phyloP scores from a whole-genome alignment of 2,329 filamentous ascomycete genomes.

The Paraphoma chrysanthemicola region DNA sequence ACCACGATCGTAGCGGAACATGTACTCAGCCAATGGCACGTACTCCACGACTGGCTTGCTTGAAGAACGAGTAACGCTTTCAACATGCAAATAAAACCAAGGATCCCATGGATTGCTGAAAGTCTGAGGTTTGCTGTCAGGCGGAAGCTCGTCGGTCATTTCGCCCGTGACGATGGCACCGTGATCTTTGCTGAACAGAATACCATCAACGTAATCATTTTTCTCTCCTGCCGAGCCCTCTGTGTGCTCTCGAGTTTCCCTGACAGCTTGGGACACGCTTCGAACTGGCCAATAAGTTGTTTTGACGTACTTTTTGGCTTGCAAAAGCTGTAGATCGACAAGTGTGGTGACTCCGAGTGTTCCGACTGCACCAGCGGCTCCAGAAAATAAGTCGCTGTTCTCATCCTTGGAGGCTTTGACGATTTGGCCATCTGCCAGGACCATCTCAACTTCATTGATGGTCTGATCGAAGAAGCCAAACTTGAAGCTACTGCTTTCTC shows the following conservation, averaged over 20 bases:
- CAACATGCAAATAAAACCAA: slow-evolving; percentile 60
- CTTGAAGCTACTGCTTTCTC: slow-evolving; percentile 73
- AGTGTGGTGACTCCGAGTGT: slow-evolving; percentile 72
- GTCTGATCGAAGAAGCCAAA: slow-evolving; percentile 71
- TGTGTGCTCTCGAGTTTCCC: slow-evolving; percentile 48
- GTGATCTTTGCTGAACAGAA: slow-evolving; percentile 54
- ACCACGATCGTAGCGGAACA: slow-evolving; percentile 75
- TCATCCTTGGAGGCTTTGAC: slow-evolving; percentile 62
- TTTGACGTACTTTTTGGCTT: slow-evolving; percentile 58
- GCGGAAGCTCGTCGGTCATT: slow-evolving; percentile 47
- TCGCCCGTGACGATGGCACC: slow-evolving; percentile 55
- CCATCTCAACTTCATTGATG: slow-evolving; percentile 68
- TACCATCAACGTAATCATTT: slow-evolving; percentile 59
- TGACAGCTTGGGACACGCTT: slow-evolving; percentile 52
- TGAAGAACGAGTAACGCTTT: slow-evolving; percentile 46
- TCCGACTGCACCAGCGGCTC: slow-evolving; percentile 70
- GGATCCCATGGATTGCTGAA: slow-evolving; percentile 56
- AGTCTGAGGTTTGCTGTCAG: slow-evolving; percentile 35
- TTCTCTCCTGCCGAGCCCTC: slow-evolving; percentile 40
- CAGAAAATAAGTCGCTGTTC: slow-evolving; percentile 67
- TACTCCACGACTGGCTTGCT: slow-evolving; percentile 56
- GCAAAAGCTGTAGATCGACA: slow-evolving; percentile 55
- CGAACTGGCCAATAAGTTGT: slow-evolving; percentile 55
- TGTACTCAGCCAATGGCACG: slow-evolving; percentile 69
- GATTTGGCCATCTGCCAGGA: slow-evolving; percentile 67